Conservation (phyloP, 495 filamentous ascomycete species). For the Astrothelium macrocarpum region DNA sequence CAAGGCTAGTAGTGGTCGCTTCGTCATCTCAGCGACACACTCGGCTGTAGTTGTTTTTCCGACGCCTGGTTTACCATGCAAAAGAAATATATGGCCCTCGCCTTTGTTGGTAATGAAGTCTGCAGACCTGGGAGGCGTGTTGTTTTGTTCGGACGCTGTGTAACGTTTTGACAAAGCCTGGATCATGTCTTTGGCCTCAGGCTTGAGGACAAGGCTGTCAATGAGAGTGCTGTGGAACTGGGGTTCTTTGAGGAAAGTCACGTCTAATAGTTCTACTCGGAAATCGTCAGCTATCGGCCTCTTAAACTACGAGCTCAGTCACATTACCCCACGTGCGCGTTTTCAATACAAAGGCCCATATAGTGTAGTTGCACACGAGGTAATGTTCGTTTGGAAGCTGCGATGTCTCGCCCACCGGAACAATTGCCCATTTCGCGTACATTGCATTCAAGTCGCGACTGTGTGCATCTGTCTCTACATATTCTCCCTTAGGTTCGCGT, state of each 20-base stretch:
- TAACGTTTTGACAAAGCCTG: not conserved
- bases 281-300: not conserved
- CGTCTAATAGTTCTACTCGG: not conserved
- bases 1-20: slow-evolving; percentile 5
- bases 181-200: not conserved
- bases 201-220: not conserved
- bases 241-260: not conserved
- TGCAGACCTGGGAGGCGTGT: not conserved
- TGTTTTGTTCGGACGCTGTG: not conserved
- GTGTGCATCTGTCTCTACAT: not conserved
- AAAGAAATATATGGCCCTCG: slow-evolving; percentile 8
- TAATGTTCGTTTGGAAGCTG: not conserved
- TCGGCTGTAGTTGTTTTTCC: slow-evolving; percentile 11
- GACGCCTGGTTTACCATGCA: slow-evolving; percentile 10
- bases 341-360: not conserved
- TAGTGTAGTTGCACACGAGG: not conserved
- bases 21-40: slow-evolving; percentile 3
- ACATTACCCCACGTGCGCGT: not conserved
- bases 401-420: not conserved
- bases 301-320: not conserved
- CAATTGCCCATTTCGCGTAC: not conserved
- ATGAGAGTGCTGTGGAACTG: not conserved
- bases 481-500: not conserved
- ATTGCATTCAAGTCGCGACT: not conserved
- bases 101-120: slow-evolving; percentile 5